Conservation (phyloP, 805 yeast species). For the Candida pini region DNA sequence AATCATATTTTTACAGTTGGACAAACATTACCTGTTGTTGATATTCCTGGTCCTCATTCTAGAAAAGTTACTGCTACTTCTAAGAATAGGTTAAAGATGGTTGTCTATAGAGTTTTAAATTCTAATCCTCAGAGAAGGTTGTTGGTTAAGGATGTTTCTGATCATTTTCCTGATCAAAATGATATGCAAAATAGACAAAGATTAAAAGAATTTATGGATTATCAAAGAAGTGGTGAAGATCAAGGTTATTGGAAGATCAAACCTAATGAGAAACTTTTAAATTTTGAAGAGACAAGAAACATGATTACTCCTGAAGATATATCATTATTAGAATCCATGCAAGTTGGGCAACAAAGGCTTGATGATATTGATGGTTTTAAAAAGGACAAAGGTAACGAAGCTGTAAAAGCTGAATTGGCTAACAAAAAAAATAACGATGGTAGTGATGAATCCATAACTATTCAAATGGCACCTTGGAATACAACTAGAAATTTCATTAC, state of each 20-base stretch:
- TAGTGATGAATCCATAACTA: constrained; percentile 61
- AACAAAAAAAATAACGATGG: constrained; percentile 11
- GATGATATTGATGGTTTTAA: constrained; percentile 69
- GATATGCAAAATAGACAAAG: constrained; percentile 97
- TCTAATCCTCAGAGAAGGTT: constrained; percentile 67
- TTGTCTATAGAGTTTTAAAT: constrained; percentile 82
- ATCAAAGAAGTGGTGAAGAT: constrained; percentile 88
- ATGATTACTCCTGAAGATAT: constrained; percentile 92
- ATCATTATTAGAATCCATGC: constrained; percentile 84
- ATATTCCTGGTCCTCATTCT: constrained; percentile 96
- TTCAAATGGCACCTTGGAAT: constrained; percentile 92
- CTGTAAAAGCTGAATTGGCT: constrained; percentile 4
- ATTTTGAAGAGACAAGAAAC: constrained; percentile 68
- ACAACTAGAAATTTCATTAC: constrained; percentile 84
- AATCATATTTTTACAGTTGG: constrained; percentile 83
- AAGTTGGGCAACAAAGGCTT: constrained; percentile 80
- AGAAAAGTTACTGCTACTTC: constrained; percentile 91
- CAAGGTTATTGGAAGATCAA: constrained; percentile 94
- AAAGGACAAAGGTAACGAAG: constrained; percentile 20
- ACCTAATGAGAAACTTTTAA: constrained; percentile 59
- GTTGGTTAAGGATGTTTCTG: constrained; percentile 79
- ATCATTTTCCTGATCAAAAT: constrained; percentile 93
- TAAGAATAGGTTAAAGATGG: constrained; percentile 87
- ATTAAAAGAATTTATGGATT: constrained; percentile 95
- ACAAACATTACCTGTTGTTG: constrained; percentile 87